Evolutionary conservation across 164 flowering plant species (phyloP).

Genomic region (Santalum album): DNA sequence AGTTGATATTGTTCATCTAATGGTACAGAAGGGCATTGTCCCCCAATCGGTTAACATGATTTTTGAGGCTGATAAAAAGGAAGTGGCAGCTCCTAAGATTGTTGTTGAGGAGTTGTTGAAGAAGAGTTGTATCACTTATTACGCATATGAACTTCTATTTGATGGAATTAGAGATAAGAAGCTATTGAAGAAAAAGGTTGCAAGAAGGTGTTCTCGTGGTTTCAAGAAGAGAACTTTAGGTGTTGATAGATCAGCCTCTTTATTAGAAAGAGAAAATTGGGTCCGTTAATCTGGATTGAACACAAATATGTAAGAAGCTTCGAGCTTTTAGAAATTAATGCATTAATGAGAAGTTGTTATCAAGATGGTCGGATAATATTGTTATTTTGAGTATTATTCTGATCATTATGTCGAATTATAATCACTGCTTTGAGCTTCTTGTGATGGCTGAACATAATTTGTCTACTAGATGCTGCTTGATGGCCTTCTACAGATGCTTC

Average conservation of each 20-base stretch:
- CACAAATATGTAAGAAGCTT: not conserved
- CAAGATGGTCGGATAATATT: too few species aligned
- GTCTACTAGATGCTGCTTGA: too few species aligned
- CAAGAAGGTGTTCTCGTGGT: constrained; percentile 10
- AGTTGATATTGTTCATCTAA: constrained; percentile 55
- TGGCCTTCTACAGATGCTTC: too few species aligned
- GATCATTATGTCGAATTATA: too few species aligned
- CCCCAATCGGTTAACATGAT: constrained; percentile 76
- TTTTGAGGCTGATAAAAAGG: constrained; percentile 65
- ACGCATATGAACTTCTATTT: constrained; percentile 62
- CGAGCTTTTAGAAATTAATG: not conserved
- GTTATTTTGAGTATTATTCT: too few species aligned
- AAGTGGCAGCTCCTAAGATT: constrained; percentile 82
- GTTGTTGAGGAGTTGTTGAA: constrained; percentile 74
- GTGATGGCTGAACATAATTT: too few species aligned
- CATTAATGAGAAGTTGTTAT: too few species aligned
- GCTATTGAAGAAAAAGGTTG: constrained; percentile 25
- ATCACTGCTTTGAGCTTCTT: too few species aligned
- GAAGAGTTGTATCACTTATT: constrained; percentile 59
- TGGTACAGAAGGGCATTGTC: constrained; percentile 66
- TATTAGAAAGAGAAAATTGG: not conserved
- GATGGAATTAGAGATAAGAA: constrained; percentile 81
- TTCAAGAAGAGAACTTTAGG: not conserved
- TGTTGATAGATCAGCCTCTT: not conserved
- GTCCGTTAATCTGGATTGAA: not conserved